Evolutionary conservation across 352 stramenopile species (phyloP), one percentile per base, ranked within the genome.

Genomic region (Globisporangium nodosum): DNA sequence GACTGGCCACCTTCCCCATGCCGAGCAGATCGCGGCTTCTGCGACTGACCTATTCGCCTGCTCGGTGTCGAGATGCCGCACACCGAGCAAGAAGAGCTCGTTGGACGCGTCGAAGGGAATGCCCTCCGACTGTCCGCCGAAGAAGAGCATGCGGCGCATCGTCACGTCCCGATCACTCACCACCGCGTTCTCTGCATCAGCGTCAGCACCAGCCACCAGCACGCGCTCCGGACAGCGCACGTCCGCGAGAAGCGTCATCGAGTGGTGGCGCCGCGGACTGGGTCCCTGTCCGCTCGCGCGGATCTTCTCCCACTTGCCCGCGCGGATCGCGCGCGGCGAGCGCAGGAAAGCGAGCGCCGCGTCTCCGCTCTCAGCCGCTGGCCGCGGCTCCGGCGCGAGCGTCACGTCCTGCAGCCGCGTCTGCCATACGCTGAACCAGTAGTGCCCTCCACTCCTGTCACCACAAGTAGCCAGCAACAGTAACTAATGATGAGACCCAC

Each of bases 21-120:
- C 24, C 24, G 31, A 13, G 37, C 37, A 40, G 37, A 1, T 40
- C 50, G 5, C 45, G 9, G 8, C 20, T 31, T 9, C 18, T 13
- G 21, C 15, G 46, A 50, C 47, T 8, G 37, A 50, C 40, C 33
- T 52, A 15, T 35, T 33, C 49, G 30, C n/a, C 21, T 37, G 21
- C 4, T 56, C n/a, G 31, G 37, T 37, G 8, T 64, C 35, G 39
- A 30, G 18, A 18, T 27, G 48, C 30, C 55, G 33, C 13, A 65
- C 46, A 6, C 31, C 49, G 16, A 45, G 85, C 70, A 52, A 69
- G 72, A 24, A 87, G 60, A 90, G 65, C 58, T 90, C 79, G 13
- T 85, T 85, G 55, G 85, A 90, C 0, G 75, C 66, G 20, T 87
- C 70, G 56, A 88, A 88, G 15, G 76, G 78, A 20, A 88, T 87